Conservation (phyloP, 2,329 filamentous ascomycete genomes). For the Ciborinia camelliae region DNA sequence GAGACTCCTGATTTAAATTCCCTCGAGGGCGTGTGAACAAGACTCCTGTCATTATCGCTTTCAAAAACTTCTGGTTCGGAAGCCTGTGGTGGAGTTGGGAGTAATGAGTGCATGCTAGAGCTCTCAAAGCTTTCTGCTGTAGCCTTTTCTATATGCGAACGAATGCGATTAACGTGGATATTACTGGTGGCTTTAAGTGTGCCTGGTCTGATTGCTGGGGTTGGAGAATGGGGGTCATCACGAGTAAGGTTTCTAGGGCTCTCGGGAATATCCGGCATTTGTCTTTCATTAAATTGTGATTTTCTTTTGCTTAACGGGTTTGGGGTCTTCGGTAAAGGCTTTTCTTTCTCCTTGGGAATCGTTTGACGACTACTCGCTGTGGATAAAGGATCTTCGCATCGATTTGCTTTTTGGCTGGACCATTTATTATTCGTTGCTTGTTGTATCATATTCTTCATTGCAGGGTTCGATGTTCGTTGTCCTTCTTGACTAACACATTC, state of each 20-base stretch:
- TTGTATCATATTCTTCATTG: background rate
- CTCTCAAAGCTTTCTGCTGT: background rate
- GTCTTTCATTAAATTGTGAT: conserved; percentile 7
- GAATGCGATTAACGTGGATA: background rate
- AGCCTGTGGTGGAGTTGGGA: no score
- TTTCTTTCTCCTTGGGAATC: background rate
- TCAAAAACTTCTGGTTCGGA: background rate
- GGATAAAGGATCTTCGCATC: background rate
- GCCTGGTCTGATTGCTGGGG: background rate
- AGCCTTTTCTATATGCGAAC: background rate
- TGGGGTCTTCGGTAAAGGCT: background rate
- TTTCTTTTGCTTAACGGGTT: background rate
- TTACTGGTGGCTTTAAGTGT: background rate
- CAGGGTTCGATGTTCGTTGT: background rate
- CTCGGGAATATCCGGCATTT: conserved; percentile 12
- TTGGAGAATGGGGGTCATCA: no score
- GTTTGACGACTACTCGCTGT: background rate
- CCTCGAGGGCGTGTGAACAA: background rate
- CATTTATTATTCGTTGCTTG: background rate
- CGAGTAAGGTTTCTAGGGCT: background rate
- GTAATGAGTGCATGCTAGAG: background rate
- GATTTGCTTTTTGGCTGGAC: background rate
- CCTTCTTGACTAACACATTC: background rate
- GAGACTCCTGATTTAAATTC: background rate
- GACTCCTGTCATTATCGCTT: background rate